Evolutionary conservation across 257 asterid genomes (phyloP).

Genomic region (Lycium barbarum): DNA sequence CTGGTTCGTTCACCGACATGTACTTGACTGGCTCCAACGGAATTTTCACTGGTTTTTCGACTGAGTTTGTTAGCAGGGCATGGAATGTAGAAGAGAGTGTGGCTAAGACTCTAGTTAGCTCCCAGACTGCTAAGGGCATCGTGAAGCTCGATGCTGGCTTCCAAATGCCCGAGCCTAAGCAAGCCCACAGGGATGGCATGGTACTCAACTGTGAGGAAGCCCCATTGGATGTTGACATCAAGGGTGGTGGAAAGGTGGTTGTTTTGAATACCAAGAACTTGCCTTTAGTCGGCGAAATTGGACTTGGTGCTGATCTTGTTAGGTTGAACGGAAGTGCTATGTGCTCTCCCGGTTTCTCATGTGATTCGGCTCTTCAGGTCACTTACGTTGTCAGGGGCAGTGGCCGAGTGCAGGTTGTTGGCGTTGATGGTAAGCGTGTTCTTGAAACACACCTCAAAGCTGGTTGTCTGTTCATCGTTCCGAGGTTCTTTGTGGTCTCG

Average conservation of each 20-base stretch:
- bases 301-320: conserved; percentile 86
- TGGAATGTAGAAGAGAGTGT: conserved; percentile 67
- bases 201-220: conserved; percentile 73
- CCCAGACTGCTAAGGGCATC: conserved; percentile 55
- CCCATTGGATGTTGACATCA: conserved; percentile 72
- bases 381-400: conserved; percentile 84
- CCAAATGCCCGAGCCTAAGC: conserved; percentile 71
- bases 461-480: conserved; percentile 74
- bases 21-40: conserved; percentile 73
- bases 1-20: conserved; percentile 72
- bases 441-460: conserved; percentile 64
- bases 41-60: conserved; percentile 76
- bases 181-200: conserved; percentile 62
- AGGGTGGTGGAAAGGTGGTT: conserved; percentile 75
- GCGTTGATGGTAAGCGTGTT: conserved; percentile 76
- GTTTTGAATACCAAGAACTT: conserved; percentile 84
- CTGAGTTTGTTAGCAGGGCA: conserved; percentile 71
- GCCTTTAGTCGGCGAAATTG: conserved; percentile 85
- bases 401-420: conserved; percentile 86
- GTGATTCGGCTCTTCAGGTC: conserved; percentile 90
- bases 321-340: conserved; percentile 73
- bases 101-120: conserved; percentile 61
- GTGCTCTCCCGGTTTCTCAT: conserved; percentile 95
- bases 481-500: conserved; percentile 82
- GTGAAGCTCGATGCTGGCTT: conserved; percentile 55